A percentile compares a stretch with the other conserved stretches of the same genome.
phyloP scores from a whole-genome alignment of 495 filamentous ascomycete species.

The Lophiotrema nucula region DNA sequence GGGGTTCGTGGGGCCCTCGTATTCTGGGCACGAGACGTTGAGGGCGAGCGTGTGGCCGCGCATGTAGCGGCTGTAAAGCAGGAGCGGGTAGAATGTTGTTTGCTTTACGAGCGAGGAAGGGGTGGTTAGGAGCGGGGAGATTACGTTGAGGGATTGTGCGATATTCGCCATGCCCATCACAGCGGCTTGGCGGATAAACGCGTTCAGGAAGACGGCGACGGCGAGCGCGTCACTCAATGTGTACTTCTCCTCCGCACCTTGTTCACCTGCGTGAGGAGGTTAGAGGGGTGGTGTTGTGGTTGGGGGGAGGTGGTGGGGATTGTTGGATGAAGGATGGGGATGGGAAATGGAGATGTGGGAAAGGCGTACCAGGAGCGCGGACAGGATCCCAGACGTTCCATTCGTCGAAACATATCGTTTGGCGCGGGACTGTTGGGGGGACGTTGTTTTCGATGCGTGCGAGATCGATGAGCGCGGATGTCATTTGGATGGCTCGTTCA shows the following conservation, averaged over 20 bases:
- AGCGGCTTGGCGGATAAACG: conserved; percentile 72
- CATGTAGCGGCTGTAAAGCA: conserved; percentile 72
- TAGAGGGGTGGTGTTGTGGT: too few relatives aligned
- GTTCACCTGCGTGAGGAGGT: too few relatives aligned
- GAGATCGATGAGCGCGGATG: conserved; percentile 67
- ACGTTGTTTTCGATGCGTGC: conserved; percentile 68
- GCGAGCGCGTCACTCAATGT: conserved; percentile 74
- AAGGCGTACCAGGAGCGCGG: conserved; percentile 66
- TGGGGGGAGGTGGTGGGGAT: too few relatives aligned
- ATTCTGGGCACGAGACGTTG: conserved; percentile 59
- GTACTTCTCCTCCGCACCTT: conserved; percentile 46
- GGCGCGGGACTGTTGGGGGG: conserved; percentile 53
- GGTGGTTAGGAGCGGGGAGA: conserved; percentile 72
- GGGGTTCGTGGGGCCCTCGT: conserved; percentile 64
- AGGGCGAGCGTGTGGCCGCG: conserved; percentile 63
- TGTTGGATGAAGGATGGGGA: too few relatives aligned
- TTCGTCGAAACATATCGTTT: conserved; percentile 79
- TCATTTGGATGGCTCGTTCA: conserved; percentile 72
- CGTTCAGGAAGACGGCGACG: conserved; percentile 72
- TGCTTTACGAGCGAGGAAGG: conserved; percentile 63
- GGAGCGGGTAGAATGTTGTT: conserved; percentile 75
- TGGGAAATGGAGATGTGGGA: too few relatives aligned
- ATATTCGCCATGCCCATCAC: conserved; percentile 79
- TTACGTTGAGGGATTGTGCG: conserved; percentile 77
- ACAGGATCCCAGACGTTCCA: conserved; percentile 84